Conservation (phyloP, 805 yeast species). For the Myxozyma vanderwaltii region DNA sequence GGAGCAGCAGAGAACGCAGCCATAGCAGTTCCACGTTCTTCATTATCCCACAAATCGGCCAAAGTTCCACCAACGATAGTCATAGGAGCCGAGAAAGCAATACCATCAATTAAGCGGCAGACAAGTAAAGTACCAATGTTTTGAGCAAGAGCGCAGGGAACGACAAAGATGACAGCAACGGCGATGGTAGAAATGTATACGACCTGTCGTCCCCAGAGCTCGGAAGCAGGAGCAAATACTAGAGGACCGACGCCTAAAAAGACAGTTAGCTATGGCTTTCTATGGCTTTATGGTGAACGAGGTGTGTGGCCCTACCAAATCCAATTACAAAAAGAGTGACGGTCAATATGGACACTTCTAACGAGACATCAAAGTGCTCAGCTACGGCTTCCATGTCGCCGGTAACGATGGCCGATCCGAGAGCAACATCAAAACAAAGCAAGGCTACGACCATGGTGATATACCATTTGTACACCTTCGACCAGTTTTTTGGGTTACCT, state of each 20-base stretch:
- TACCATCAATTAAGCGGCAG: slow-evolving; percentile 67
- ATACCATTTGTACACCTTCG: slow-evolving; percentile 56
- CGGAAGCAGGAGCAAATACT: slow-evolving; percentile 61
- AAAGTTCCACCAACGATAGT: slow-evolving; percentile 78
- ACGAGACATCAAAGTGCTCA: slow-evolving; percentile 52
- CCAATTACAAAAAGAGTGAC: slow-evolving; percentile 62
- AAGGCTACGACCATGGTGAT: slow-evolving; percentile 56
- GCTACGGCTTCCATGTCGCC: slow-evolving; percentile 58
- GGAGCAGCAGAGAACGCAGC: slow-evolving; percentile 66
- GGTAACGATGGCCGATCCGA: slow-evolving; percentile 70
- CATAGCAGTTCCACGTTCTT: slow-evolving; percentile 68
- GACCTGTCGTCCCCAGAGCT: slow-evolving; percentile 56
- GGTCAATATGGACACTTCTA: slow-evolving; percentile 60
- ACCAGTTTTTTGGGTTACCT: slow-evolving; percentile 42
- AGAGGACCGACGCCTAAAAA: slow-evolving; percentile 52
- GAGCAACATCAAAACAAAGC: slow-evolving; percentile 62
- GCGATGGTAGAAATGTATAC: slow-evolving; percentile 55
- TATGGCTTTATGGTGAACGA: not conserved
- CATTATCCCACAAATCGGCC: slow-evolving; percentile 66
- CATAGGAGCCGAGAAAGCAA: slow-evolving; percentile 73
- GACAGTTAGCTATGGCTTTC: too few relatives aligned
- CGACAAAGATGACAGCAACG: slow-evolving; percentile 52
- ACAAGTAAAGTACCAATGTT: slow-evolving; percentile 66
- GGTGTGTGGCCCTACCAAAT: slow-evolving; percentile 49
- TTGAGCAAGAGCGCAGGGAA: slow-evolving; percentile 58